Percentiles rank a stretch among this genome's conserved stretches.
Evolutionary conservation across 345 rosid genomes (phyloP).

Genomic region (Luvunga scandens): DNA sequence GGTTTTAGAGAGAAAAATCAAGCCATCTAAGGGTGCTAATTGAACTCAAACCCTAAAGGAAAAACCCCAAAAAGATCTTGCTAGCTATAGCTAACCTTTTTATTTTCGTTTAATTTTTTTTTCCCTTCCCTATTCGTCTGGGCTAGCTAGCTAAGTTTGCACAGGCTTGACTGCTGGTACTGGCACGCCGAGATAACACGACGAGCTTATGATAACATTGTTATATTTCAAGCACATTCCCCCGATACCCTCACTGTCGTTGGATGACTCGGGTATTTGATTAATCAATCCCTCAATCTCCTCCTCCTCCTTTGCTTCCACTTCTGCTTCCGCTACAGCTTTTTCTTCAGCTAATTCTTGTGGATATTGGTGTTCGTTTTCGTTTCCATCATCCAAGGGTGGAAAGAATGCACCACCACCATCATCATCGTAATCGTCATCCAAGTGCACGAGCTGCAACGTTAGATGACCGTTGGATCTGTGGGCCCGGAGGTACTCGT

Average conservation of each 20-base stretch:
- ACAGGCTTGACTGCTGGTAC: slow-evolving; percentile 40
- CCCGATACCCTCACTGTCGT: background rate
- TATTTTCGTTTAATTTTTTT: background rate
- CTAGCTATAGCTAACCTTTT: background rate
- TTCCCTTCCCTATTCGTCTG: too few relatives aligned
- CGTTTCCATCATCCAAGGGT: slow-evolving; percentile 6
- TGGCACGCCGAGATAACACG: slow-evolving; percentile 32
- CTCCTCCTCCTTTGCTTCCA: background rate
- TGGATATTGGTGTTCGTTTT: background rate
- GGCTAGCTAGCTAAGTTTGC: slow-evolving; percentile 18
- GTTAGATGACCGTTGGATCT: slow-evolving; percentile 72
- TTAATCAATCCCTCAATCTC: background rate
- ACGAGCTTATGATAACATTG: slow-evolving; percentile 19
- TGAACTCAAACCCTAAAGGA: background rate
- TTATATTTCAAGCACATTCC: slow-evolving; percentile 28
- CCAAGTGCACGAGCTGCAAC: slow-evolving; percentile 58
- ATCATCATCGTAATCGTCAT: background rate
- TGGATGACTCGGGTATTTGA: background rate
- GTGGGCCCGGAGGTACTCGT: slow-evolving; percentile 62
- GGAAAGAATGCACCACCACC: background rate
- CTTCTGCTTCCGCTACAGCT: background rate
- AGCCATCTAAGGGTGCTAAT: background rate
- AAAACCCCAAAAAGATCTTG: background rate
- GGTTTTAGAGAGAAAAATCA: background rate
- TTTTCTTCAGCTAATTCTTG: background rate